A percentile compares a stretch with the other conserved stretches of the same genome.
These are phyloP conservation scores for Malassezia sympodialis DNA, from an alignment of 1,284 basidiomycete species.

Conservation along the genomic window DNA sequence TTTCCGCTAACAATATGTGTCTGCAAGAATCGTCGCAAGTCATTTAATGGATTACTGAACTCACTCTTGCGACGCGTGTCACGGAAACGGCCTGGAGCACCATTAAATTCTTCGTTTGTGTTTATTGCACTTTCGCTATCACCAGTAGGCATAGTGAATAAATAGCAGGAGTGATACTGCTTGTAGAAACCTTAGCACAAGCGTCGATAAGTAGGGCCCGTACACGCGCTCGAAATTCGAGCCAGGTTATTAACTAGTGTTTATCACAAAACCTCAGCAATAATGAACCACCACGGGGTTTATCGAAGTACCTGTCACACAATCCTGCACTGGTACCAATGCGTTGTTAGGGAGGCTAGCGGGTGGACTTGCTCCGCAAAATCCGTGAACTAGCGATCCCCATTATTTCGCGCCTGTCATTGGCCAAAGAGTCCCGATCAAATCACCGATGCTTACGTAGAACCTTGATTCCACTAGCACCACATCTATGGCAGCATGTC, in stretches of 20 bases:
- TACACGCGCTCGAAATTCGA: background rate
- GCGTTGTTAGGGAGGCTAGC: background rate
- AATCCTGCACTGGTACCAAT: background rate
- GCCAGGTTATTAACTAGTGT: background rate
- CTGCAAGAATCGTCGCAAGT: conserved; percentile 15
- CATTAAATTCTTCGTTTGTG: background rate
- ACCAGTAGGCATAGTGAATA: background rate
- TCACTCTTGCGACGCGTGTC: conserved; percentile 1
- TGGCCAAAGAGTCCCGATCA: background rate
- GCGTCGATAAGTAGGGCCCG: background rate
- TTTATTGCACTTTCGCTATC: background rate
- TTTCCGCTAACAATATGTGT: conserved; percentile 1
- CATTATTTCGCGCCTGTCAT: background rate
- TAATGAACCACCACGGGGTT: background rate
- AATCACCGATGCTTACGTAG: background rate
- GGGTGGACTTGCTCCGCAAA: background rate
- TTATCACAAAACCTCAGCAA: background rate
- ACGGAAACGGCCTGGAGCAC: background rate
- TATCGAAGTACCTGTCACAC: background rate
- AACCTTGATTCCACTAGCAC: background rate
- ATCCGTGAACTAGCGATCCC: background rate
- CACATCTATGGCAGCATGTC: background rate
- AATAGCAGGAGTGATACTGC: background rate
- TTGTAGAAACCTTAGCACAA: background rate
- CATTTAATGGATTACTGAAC: conserved; percentile 5